These are phyloP conservation scores for Sclerotinia trifoliorum DNA, from an alignment of 2,329 filamentous ascomycete species.

Conservation along the genomic window DNA sequence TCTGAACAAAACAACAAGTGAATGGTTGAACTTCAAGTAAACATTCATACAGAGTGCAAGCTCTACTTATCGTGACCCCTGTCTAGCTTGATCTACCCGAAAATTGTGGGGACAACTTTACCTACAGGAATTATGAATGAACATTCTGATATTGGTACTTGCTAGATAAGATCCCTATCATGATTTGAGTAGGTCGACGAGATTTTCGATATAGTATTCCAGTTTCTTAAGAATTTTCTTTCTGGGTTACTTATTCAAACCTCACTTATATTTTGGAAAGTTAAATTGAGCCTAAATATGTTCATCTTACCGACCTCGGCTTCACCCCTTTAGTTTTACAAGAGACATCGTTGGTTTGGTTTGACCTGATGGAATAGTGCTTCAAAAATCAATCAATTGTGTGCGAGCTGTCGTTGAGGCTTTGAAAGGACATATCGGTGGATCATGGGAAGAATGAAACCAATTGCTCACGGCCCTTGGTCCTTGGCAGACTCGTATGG, in stretches of 20 bases:
- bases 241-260: background rate
- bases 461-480: conserved; percentile 30
- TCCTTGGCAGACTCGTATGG: conserved; percentile 40
- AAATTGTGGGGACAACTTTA: conserved; percentile 19
- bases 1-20: too few species aligned
- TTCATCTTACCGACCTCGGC: conserved; percentile 5
- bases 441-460: conserved; percentile 29
- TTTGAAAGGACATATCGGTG: background rate
- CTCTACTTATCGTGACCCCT: conserved; percentile 2
- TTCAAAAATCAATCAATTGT: background rate
- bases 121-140: conserved; percentile 3
- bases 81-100: conserved; percentile 9
- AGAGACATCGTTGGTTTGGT: conserved; percentile 8
- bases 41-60: background rate
- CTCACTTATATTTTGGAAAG: conserved; percentile 1
- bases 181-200: background rate
- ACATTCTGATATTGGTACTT: conserved; percentile 3
- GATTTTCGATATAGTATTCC: background rate
- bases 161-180: background rate
- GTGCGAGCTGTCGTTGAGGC: background rate
- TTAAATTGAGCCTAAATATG: conserved; percentile 14
- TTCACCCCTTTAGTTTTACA: background rate
- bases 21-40: too few species aligned
- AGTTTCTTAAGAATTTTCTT: background rate
- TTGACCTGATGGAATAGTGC: background rate